Conservation (phyloP, 106 monocot species). For the Chionographis japonica region DNA sequence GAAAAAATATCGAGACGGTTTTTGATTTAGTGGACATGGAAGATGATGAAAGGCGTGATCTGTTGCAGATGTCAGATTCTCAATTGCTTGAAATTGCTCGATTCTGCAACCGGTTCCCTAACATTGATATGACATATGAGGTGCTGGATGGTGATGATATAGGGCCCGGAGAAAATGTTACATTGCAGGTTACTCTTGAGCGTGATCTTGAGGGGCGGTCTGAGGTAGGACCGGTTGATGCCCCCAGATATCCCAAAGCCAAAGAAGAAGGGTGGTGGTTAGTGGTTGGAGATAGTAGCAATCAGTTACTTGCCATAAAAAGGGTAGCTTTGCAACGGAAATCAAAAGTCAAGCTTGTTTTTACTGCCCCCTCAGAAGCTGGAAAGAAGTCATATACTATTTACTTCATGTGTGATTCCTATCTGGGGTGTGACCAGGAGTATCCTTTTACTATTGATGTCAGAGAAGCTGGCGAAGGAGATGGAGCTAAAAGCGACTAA, state of each 20-base stretch:
- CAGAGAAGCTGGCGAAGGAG: slow-evolving; percentile 35
- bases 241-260: slow-evolving; percentile 64
- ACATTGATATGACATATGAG: slow-evolving; percentile 84
- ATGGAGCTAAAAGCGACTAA: slow-evolving; percentile 4
- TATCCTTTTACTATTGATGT: slow-evolving; percentile 67
- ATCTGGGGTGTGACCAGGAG: slow-evolving; percentile 95
- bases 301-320: slow-evolving; percentile 92
- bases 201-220: slow-evolving; percentile 63
- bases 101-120: slow-evolving; percentile 95
- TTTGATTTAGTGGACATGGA: slow-evolving; percentile 96
- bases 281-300: slow-evolving; percentile 73
- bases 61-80: slow-evolving; percentile 83
- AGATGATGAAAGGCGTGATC: slow-evolving; percentile 66
- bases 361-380: slow-evolving; percentile 51
- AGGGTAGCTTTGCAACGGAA: slow-evolving; percentile 71
- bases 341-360: slow-evolving; percentile 71
- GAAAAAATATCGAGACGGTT: slow-evolving; percentile 57
- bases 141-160: slow-evolving; percentile 65
- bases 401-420: slow-evolving; percentile 97
- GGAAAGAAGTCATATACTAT: slow-evolving; percentile 60
- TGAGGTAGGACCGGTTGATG: slow-evolving; percentile 79
- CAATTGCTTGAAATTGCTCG: slow-evolving; percentile 77
- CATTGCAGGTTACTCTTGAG: slow-evolving; percentile 80
- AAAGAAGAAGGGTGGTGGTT: slow-evolving; percentile 99
- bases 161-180: slow-evolving; percentile 58